Conservation (phyloP, 495 filamentous ascomycete genomes). For the Lasiosphaeris hirsuta region DNA sequence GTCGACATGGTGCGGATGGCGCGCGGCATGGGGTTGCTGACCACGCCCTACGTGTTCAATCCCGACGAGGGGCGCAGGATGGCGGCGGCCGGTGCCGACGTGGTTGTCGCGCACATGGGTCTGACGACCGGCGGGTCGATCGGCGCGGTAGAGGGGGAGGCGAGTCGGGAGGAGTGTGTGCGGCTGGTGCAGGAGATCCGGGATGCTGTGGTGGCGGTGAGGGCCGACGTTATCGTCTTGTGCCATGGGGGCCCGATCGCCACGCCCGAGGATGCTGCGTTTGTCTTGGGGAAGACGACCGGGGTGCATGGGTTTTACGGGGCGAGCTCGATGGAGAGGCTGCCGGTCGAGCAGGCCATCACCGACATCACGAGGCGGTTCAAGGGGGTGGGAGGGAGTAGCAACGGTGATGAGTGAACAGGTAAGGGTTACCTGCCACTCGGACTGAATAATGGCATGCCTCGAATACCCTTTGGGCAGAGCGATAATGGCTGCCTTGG, state of each 20-base stretch:
- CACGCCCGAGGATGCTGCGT: constrained; percentile 57
- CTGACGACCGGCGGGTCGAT: constrained; percentile 63
- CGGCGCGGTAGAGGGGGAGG: constrained; percentile 48
- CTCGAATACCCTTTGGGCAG: too few relatives aligned
- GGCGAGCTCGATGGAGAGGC: constrained; percentile 66
- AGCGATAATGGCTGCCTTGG: too few relatives aligned
- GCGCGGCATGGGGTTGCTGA: constrained; percentile 55
- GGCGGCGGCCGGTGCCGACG: constrained; percentile 61
- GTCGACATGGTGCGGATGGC: constrained; percentile 62
- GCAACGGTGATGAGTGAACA: background rate
- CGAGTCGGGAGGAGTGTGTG: constrained; percentile 60
- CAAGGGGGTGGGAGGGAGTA: constrained; percentile 38
- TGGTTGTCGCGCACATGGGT: constrained; percentile 67
- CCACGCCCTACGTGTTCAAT: constrained; percentile 67
- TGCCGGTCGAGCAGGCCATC: constrained; percentile 67
- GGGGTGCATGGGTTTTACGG: constrained; percentile 71
- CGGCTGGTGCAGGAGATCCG: constrained; percentile 57
- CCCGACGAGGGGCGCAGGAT: constrained; percentile 56
- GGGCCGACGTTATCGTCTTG: constrained; percentile 59
- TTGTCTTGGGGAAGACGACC: constrained; percentile 54
- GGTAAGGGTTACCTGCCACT: too few relatives aligned
- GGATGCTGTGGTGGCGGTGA: constrained; percentile 54
- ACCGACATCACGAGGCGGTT: constrained; percentile 58
- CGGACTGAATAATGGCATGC: background rate
- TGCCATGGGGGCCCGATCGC: constrained; percentile 70